A percentile compares a stretch with the other conserved stretches of the same genome.
Evolutionary conservation across 176 grass and related monocot species (phyloP).

Genomic region (Calamus simplicifolius): DNA sequence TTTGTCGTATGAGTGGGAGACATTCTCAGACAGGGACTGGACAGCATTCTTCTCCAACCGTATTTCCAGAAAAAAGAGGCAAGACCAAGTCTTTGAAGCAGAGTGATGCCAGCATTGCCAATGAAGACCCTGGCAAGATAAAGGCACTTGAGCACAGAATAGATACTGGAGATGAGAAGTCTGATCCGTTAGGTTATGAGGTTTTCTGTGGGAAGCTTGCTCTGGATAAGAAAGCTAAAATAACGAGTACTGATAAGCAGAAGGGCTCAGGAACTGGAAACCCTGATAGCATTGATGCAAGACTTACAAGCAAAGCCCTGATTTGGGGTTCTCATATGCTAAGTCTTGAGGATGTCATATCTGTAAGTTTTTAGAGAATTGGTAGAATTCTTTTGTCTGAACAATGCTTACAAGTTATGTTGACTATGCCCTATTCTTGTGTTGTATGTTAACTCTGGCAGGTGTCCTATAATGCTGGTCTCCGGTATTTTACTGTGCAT

Average conservation of each 20-base stretch:
- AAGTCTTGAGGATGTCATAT: conserved; percentile 62
- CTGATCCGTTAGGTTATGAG: conserved; percentile 77
- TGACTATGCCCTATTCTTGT: conserved; percentile 11
- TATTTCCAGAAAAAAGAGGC: conserved; percentile 81
- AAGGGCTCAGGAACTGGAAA: conserved; percentile 29
- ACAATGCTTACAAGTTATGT: conserved; percentile 8
- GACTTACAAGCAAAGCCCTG: conserved; percentile 90
- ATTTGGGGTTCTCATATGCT: conserved; percentile 73
- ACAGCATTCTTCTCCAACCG: conserved; percentile 71
- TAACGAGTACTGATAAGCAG: conserved; percentile 32
- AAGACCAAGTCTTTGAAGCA: conserved; percentile 58
- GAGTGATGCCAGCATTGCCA: conserved; percentile 26
- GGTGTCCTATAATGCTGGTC: conserved; percentile 70
- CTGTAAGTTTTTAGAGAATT: conserved; percentile 52
- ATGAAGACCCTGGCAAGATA: conserved; percentile 32
- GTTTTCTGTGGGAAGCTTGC: conserved; percentile 66
- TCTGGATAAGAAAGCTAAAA: conserved; percentile 62
- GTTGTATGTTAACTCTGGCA: conserved; percentile 27
- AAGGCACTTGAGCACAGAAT: conserved; percentile 57
- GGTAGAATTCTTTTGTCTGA: background rate
- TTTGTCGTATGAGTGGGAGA: conserved; percentile 42
- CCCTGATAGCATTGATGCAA: conserved; percentile 49
- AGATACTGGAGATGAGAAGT: conserved; percentile 76
- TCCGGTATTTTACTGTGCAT: conserved; percentile 68
- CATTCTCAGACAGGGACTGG: conserved; percentile 52